A percentile compares a stretch with the other conserved stretches of the same genome.
Evolutionary conservation across 352 stramenopile genomes (phyloP).

Genomic region (Phytophthora europaea): DNA sequence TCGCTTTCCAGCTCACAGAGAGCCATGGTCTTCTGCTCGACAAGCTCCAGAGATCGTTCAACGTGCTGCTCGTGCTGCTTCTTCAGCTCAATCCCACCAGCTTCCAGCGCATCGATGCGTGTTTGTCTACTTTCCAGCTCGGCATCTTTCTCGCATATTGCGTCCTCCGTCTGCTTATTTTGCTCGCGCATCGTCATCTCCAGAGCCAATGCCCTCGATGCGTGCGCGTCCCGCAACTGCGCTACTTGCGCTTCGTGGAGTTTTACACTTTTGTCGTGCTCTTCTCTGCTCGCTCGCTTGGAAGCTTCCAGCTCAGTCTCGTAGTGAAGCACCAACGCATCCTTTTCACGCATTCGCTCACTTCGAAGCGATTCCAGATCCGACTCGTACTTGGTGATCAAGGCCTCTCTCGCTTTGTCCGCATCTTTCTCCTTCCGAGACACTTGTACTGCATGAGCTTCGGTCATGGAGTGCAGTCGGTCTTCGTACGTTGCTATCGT

Average conservation of each 20-base stretch:
- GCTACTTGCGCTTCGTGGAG: constrained; percentile 39
- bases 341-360: constrained; percentile 29
- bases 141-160: constrained; percentile 18
- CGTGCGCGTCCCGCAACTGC: constrained; percentile 59
- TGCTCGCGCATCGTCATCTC: constrained; percentile 62
- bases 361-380: constrained; percentile 32
- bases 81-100: constrained; percentile 23
- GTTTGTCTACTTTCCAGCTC: constrained; percentile 37
- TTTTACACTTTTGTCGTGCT: constrained; percentile 43
- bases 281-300: constrained; percentile 42
- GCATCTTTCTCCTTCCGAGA: constrained; percentile 20
- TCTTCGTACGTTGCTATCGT: constrained; percentile 35
- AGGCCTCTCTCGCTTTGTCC: constrained; percentile 16
- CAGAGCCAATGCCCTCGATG: constrained; percentile 47
- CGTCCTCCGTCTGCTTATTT: constrained; percentile 41
- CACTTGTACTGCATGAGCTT: constrained; percentile 28
- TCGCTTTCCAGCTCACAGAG: constrained; percentile 43
- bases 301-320: constrained; percentile 60
- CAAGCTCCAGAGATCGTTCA: constrained; percentile 29
- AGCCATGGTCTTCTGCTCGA: constrained; percentile 57
- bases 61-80: constrained; percentile 20
- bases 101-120: constrained; percentile 38
- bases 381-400: constrained; percentile 42
- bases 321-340: constrained; percentile 48
- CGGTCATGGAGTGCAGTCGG: constrained; percentile 17